These are phyloP conservation scores for Periconia macrospinosa DNA, from an alignment of 2,329 filamentous ascomycete species.

Conservation along the genomic window DNA sequence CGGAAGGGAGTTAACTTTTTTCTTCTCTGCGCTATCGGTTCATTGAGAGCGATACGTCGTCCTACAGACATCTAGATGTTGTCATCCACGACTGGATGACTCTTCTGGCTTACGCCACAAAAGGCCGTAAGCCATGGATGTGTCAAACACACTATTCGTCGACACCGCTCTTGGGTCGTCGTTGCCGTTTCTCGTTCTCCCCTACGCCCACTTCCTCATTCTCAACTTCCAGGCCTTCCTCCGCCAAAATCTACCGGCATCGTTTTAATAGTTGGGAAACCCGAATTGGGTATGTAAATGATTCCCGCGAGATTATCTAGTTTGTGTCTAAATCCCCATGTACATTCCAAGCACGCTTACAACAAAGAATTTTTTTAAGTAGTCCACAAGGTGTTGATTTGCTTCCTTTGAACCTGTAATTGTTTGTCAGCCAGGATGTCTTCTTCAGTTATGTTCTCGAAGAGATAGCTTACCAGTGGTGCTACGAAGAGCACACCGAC, in stretches of 20 bases:
- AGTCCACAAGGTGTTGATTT: conserved; percentile 68
- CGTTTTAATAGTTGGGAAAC: background rate
- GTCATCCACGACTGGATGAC: too few species aligned
- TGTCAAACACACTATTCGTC: too few species aligned
- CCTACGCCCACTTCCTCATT: background rate
- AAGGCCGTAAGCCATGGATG: too few species aligned
- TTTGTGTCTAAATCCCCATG: background rate
- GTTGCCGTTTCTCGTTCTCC: background rate
- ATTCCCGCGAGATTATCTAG: background rate
- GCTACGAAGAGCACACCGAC: conserved; percentile 76
- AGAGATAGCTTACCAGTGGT: conserved; percentile 68
- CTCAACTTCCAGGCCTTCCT: background rate
- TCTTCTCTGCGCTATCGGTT: too few species aligned
- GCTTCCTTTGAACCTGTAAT: conserved; percentile 59
- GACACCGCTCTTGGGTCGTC: too few species aligned
- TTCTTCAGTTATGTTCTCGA: background rate
- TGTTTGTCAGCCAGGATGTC: conserved; percentile 10
- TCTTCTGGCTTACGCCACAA: too few species aligned
- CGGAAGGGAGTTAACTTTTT: too few species aligned
- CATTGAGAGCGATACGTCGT: too few species aligned
- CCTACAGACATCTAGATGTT: too few species aligned
- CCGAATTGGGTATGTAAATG: background rate
- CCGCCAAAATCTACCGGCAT: too few species aligned
- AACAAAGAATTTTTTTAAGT: conserved; percentile 13
- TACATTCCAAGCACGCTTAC: background rate